A percentile compares a stretch with the other conserved stretches of the same genome.
Conservation (phyloP, 2,329 filamentous ascomycete species). For the Fusarium nygamai region DNA sequence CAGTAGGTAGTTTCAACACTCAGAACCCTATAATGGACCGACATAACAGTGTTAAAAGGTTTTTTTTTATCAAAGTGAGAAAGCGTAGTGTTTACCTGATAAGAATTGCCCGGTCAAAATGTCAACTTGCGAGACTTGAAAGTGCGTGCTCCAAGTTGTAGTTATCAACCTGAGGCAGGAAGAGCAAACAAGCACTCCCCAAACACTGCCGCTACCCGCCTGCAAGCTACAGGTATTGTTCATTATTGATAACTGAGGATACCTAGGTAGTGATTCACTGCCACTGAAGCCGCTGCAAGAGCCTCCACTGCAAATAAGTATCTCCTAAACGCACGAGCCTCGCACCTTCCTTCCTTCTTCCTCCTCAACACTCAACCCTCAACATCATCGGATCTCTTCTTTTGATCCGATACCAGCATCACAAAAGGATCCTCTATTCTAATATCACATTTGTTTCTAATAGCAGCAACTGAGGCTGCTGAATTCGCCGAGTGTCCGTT, state of each 20-base stretch:
- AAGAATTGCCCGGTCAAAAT: not conserved
- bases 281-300: not conserved
- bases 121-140: not conserved
- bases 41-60: not conserved
- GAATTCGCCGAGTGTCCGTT: not conserved
- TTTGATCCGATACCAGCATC: not conserved
- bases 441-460: not conserved
- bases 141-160: not conserved
- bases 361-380: constrained; percentile 1
- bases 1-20: not conserved
- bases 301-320: not conserved
- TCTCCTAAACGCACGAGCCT: not conserved
- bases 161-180: not conserved
- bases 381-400: not conserved
- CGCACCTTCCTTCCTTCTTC: not conserved
- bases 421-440: not conserved
- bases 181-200: not conserved
- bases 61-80: not conserved
- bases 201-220: not conserved
- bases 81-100: not conserved
- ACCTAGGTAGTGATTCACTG: constrained; percentile 24
- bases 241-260: not conserved
- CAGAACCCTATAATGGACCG: not conserved
- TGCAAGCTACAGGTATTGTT: not conserved
- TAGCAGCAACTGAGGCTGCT: not conserved